A percentile compares a stretch with the other conserved stretches of the same genome.
Conservation (phyloP, 2,329 filamentous ascomycete species). For the Trichoderma pleuroti region DNA sequence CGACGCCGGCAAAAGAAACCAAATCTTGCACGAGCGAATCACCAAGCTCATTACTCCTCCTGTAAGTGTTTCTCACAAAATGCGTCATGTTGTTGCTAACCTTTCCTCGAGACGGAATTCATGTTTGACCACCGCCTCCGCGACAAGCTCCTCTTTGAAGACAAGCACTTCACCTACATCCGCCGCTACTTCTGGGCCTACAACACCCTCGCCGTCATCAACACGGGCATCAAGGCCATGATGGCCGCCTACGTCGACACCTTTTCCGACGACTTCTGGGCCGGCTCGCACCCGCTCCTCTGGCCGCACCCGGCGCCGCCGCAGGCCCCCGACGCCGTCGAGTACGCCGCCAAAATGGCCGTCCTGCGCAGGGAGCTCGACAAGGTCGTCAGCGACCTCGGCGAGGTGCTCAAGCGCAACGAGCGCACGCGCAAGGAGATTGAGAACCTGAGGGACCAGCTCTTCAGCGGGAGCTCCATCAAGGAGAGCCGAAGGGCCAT, state of each 20-base stretch:
- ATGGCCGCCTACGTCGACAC: constrained; percentile 54
- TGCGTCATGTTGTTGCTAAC: not conserved
- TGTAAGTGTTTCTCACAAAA: constrained; percentile 28
- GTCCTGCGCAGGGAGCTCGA: constrained; percentile 47
- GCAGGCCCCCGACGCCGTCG: constrained; percentile 39
- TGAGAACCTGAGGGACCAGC: constrained; percentile 54
- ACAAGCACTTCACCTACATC: constrained; percentile 58
- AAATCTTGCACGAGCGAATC: constrained; percentile 54
- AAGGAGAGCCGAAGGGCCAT: constrained; percentile 59
- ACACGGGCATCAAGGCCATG: constrained; percentile 57
- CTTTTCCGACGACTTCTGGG: constrained; percentile 58
- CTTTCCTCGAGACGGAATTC: constrained; percentile 43
- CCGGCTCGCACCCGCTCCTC: constrained; percentile 50
- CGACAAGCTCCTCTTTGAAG: constrained; percentile 59
- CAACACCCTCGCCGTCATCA: constrained; percentile 58
- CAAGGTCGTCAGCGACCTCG: constrained; percentile 48
- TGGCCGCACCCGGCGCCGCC: constrained; percentile 51
- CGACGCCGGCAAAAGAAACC: constrained; percentile 57
- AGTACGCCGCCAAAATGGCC: constrained; percentile 49
- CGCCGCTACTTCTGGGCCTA: constrained; percentile 61
- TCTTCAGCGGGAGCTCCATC: constrained; percentile 61
- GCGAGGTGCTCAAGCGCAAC: constrained; percentile 47
- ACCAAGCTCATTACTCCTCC: constrained; percentile 58
- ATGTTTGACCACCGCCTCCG: constrained; percentile 55
- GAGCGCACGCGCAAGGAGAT: constrained; percentile 54